Percentiles rank a stretch among this genome's conserved stretches.
These are phyloP conservation scores for Hyphopichia fennica DNA, from an alignment of 1,139 yeast species.

Conservation along the genomic window DNA sequence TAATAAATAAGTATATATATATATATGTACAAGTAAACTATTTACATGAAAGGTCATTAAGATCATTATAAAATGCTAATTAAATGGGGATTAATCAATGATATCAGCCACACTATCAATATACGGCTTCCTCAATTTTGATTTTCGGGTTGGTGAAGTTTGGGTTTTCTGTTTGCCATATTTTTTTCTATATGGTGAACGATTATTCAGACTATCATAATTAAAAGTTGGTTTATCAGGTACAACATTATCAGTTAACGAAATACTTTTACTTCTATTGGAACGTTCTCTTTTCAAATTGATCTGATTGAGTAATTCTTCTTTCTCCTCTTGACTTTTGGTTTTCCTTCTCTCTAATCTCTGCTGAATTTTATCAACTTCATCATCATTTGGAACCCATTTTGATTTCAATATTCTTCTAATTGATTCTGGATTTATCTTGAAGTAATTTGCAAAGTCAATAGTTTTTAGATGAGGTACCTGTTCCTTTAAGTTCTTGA, in stretches of 20 bases:
- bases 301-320: conserved; percentile 3
- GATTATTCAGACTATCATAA: background rate
- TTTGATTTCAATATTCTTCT: conserved; percentile 74
- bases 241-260: background rate
- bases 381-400: conserved; percentile 67
- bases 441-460: conserved; percentile 64
- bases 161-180: background rate
- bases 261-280: background rate
- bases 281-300: background rate
- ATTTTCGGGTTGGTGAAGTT: background rate
- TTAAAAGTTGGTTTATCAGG: background rate
- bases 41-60: conserved; percentile 1
- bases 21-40: background rate
- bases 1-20: background rate
- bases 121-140: conserved; percentile 8
- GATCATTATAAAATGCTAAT: background rate
- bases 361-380: conserved; percentile 43
- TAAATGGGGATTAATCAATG: conserved; percentile 11
- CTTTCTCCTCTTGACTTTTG: conserved; percentile 10
- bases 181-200: background rate
- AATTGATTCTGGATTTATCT: conserved; percentile 79
- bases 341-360: conserved; percentile 46
- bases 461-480: conserved; percentile 61
- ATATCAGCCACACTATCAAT: conserved; percentile 14
- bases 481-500: conserved; percentile 54